Evolutionary conservation across 805 yeast genomes (phyloP).

Genomic region (Yarrowia deformans): DNA sequence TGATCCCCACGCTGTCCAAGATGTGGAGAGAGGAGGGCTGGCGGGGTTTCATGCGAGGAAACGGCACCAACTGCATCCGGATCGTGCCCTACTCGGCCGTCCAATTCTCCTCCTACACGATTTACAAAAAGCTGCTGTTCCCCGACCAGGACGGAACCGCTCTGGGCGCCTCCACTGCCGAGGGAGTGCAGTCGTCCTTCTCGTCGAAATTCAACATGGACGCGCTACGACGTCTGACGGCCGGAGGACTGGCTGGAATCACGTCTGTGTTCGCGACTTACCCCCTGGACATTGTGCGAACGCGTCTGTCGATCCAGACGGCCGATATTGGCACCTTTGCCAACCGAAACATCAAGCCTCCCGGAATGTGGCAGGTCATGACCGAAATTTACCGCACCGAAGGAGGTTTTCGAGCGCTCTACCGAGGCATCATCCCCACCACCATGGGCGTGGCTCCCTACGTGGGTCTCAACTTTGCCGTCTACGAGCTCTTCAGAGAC

Average conservation of each 20-base stretch:
- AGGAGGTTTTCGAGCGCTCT: constrained; percentile 81
- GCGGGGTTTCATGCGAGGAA: constrained; percentile 88
- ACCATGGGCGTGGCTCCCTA: constrained; percentile 95
- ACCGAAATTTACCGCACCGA: constrained; percentile 69
- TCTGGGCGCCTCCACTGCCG: constrained; percentile 41
- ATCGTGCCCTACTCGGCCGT: constrained; percentile 95
- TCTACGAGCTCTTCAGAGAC: constrained; percentile 82
- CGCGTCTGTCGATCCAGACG: constrained; percentile 87
- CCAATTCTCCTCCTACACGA: constrained; percentile 85
- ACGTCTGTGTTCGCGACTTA: constrained; percentile 83
- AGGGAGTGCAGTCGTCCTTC: constrained; percentile 22
- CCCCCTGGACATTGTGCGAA: constrained; percentile 90
- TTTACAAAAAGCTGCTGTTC: constrained; percentile 57
- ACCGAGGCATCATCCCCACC: constrained; percentile 89
- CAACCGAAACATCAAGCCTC: constrained; percentile 55
- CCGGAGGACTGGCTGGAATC: constrained; percentile 85
- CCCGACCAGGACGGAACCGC: constrained; percentile 46
- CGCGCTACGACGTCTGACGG: constrained; percentile 66
- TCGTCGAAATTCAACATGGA: constrained; percentile 47
- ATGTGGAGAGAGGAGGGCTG: constrained; percentile 93
- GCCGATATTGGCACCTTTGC: constrained; percentile 57
- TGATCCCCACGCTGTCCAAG: constrained; percentile 72
- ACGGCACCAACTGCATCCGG: constrained; percentile 86
- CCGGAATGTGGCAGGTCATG: constrained; percentile 71
- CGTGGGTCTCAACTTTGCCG: constrained; percentile 89